phyloP scores from a whole-genome alignment of 2,329 filamentous ascomycete genomes.

The Epichloe gansuensis region DNA sequence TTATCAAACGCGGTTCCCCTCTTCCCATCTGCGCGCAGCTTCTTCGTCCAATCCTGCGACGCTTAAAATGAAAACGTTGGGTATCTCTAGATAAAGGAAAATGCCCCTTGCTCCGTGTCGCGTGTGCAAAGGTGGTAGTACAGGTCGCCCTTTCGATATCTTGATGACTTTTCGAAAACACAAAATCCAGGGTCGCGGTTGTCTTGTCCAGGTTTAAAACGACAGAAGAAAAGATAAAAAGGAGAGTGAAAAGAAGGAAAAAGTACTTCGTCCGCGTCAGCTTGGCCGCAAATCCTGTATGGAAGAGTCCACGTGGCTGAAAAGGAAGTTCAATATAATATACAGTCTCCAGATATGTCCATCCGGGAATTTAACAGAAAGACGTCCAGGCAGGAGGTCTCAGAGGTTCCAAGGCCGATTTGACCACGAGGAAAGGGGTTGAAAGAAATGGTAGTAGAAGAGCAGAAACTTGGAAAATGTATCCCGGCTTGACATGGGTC shows the following conservation, averaged over 20 bases:
- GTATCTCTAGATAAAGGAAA: slow-evolving; percentile 26
- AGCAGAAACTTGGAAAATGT: not conserved
- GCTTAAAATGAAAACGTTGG: slow-evolving; percentile 14
- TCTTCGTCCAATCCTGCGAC: slow-evolving; percentile 4
- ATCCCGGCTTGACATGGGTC: not conserved
- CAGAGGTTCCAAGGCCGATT: not conserved
- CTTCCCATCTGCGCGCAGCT: slow-evolving; percentile 5
- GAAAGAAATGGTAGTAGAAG: too few relatives aligned
- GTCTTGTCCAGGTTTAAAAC: slow-evolving; percentile 1
- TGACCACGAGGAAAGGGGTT: not conserved
- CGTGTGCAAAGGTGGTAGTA: slow-evolving; percentile 20
- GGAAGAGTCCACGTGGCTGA: slow-evolving; percentile 9
- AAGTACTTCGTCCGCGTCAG: not conserved
- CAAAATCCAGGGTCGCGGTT: slow-evolving; percentile 11
- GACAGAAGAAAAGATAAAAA: not conserved
- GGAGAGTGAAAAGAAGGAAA: not conserved
- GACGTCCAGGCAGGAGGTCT: not conserved
- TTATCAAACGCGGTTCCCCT: slow-evolving; percentile 5
- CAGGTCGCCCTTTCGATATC: slow-evolving; percentile 17
- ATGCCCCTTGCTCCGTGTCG: slow-evolving; percentile 15
- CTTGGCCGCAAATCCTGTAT: slow-evolving; percentile 1
- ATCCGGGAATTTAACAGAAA: slow-evolving; percentile 1
- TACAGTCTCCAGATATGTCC: slow-evolving; percentile 6
- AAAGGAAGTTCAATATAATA: slow-evolving; percentile 4
- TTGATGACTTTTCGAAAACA: slow-evolving; percentile 7